Evolutionary conservation across 225 moss, liverwort and hornwort species (phyloP).

Genomic region (Rhytidiadelphus loreus): DNA sequence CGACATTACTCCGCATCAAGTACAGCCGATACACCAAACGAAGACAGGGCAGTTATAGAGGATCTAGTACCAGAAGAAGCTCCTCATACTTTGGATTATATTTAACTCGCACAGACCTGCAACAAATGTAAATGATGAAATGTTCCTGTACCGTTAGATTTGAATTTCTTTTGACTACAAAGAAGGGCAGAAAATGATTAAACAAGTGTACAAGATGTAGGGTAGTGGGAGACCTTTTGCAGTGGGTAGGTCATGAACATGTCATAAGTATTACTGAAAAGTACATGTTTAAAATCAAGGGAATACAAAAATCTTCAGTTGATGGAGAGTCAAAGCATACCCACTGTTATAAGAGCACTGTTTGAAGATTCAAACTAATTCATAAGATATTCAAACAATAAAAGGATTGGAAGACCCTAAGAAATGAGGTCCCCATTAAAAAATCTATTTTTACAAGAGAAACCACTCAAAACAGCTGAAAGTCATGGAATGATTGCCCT

Average conservation of each 20-base stretch:
- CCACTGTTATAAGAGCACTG: background rate
- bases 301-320: background rate
- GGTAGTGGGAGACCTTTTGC: background rate
- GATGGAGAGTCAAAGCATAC: background rate
- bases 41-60: background rate
- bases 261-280: background rate
- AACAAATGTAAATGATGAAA: background rate
- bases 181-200: background rate
- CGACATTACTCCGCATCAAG: background rate
- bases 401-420: background rate
- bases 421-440: background rate
- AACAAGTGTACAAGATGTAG: background rate
- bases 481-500: background rate
- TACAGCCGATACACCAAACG: background rate
- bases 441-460: background rate
- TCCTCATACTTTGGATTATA: slow-evolving; percentile 75
- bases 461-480: background rate
- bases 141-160: background rate
- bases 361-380: background rate
- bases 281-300: background rate
- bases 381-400: background rate
- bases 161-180: background rate
- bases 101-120: slow-evolving; percentile 63
- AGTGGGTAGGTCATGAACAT: background rate
- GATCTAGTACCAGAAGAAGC: slow-evolving; percentile 41